These are phyloP conservation scores for Calocybe gambosa DNA, from an alignment of 1,284 basidiomycete species.

Conservation along the genomic window DNA sequence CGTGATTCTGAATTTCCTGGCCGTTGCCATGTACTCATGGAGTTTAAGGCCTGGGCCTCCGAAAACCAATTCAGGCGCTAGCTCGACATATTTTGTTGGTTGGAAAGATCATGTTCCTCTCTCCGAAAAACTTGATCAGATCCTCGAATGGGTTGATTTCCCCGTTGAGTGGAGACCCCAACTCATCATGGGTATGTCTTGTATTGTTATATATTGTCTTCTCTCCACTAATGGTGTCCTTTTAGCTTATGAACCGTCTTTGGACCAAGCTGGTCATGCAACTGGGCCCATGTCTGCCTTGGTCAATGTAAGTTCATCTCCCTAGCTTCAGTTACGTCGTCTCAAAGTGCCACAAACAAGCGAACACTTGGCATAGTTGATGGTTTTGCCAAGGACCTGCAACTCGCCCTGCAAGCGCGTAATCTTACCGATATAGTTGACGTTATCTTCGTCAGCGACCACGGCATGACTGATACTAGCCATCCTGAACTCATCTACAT, in stretches of 20 bases:
- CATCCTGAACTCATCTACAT: constrained; percentile 73
- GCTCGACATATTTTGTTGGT: constrained; percentile 71
- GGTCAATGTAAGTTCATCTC: constrained; percentile 55
- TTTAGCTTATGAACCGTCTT: constrained; percentile 68
- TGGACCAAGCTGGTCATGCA: constrained; percentile 78
- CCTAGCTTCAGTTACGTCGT: background rate
- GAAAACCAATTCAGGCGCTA: constrained; percentile 54
- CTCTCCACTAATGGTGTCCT: constrained; percentile 6
- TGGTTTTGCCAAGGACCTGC: constrained; percentile 65
- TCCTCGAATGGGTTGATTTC: constrained; percentile 74
- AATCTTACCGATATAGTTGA: constrained; percentile 82
- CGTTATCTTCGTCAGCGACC: constrained; percentile 87
- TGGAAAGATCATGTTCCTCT: constrained; percentile 67
- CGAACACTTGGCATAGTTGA: constrained; percentile 68
- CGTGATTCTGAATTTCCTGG: constrained; percentile 20
- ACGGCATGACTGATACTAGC: constrained; percentile 88
- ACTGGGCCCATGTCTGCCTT: constrained; percentile 68
- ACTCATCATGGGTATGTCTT: constrained; percentile 62
- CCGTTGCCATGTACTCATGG: background rate
- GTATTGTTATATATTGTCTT: background rate
- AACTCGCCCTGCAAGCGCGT: constrained; percentile 55
- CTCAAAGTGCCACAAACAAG: constrained; percentile 28
- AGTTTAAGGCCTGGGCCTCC: constrained; percentile 73
- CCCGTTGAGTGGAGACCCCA: constrained; percentile 67
- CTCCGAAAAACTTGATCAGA: constrained; percentile 64